Conservation (phyloP, 345 rosid species). For the Noccaea caerulescens region DNA sequence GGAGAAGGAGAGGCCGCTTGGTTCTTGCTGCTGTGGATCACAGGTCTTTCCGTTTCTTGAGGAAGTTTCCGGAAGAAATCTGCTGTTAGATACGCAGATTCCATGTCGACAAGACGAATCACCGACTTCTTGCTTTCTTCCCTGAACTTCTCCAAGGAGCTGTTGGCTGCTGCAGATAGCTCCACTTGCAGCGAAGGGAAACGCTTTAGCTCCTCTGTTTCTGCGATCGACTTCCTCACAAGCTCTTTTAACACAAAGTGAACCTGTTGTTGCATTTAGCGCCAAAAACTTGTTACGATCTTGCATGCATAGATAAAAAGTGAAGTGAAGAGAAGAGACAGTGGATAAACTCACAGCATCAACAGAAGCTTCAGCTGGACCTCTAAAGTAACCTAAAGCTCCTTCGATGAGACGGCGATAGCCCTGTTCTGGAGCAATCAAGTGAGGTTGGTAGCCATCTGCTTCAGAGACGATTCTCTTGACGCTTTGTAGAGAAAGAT, state of each 20-base stretch:
- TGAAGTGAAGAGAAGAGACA: not conserved
- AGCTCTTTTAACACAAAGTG: conserved; percentile 82
- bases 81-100: conserved; percentile 75
- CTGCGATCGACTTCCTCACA: conserved; percentile 73
- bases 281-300: conserved; percentile 4
- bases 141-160: conserved; percentile 68
- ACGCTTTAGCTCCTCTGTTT: conserved; percentile 80
- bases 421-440: conserved; percentile 90
- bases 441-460: conserved; percentile 90
- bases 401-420: conserved; percentile 77
- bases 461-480: conserved; percentile 79
- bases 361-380: conserved; percentile 87
- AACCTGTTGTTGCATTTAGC: conserved; percentile 51
- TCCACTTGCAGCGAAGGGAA: conserved; percentile 77
- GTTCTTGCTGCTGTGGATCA: conserved; percentile 38
- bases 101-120: conserved; percentile 76
- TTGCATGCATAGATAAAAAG: not conserved
- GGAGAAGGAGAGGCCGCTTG: conserved; percentile 38
- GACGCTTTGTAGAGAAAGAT: conserved; percentile 77
- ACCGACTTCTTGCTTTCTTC: conserved; percentile 78
- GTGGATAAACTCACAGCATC: conserved; percentile 86
- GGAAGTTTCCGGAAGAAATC: conserved; percentile 85
- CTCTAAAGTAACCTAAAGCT: conserved; percentile 69
- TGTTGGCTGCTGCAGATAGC: conserved; percentile 69
- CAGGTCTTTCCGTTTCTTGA: conserved; percentile 64